Percentiles rank a stretch among this genome's conserved stretches.
These are phyloP conservation scores for Fonsecaea pugnacius DNA, from an alignment of 2,329 filamentous ascomycete species.

Conservation along the genomic window DNA sequence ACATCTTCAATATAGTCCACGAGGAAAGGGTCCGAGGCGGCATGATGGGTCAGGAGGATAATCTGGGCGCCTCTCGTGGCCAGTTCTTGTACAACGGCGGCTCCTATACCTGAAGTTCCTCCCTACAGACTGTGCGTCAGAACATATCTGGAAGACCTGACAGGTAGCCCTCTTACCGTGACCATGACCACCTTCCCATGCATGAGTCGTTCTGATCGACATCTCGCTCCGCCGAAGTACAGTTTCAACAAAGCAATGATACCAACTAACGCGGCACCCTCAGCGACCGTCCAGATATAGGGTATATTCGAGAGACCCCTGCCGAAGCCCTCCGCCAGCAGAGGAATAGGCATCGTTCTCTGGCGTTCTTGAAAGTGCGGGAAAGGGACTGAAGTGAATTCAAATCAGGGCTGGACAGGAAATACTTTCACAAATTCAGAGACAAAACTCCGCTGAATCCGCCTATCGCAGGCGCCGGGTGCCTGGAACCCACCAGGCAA, in stretches of 20 bases:
- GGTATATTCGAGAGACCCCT: conserved; percentile 62
- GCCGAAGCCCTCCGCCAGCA: conserved; percentile 58
- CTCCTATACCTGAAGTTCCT: conserved; percentile 90
- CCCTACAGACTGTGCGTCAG: conserved; percentile 57
- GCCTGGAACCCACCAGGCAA: conserved; percentile 7
- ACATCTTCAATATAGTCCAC: conserved; percentile 92
- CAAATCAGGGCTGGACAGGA: neutral
- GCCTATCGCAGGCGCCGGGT: conserved; percentile 14
- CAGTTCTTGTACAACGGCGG: conserved; percentile 72
- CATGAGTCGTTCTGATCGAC: conserved; percentile 78
- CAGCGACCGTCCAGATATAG: conserved; percentile 58
- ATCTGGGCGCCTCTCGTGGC: conserved; percentile 85
- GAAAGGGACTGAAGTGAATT: neutral
- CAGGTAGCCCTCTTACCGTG: conserved; percentile 61
- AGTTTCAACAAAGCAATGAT: conserved; percentile 67
- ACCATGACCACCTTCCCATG: conserved; percentile 93
- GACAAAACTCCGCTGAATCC: neutral
- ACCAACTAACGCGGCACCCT: conserved; percentile 57
- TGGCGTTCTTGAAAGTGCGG: conserved; percentile 27
- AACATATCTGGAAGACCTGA: neutral
- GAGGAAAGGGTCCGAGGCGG: conserved; percentile 82
- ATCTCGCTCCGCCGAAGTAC: conserved; percentile 76
- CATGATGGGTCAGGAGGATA: conserved; percentile 81
- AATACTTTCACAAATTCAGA: neutral
- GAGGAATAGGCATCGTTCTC: conserved; percentile 63